phyloP scores from a whole-genome alignment of 371 early-diverging fungal species.

The Actinomucor elegans region DNA sequence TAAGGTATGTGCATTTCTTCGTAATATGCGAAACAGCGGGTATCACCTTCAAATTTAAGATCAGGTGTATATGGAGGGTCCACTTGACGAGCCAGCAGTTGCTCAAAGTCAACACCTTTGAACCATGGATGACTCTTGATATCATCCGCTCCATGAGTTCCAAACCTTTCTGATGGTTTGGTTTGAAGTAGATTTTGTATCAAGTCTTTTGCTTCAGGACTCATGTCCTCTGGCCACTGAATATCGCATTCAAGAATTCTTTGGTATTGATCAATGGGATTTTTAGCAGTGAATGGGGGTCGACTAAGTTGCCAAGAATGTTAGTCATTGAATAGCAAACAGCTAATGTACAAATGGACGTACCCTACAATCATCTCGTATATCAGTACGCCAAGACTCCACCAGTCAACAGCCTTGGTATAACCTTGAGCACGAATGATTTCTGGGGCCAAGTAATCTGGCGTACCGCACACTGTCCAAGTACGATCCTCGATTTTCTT shows the following conservation, averaged over 20 bases:
- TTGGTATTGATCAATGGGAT: slow-evolving; percentile 88
- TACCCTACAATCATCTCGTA: slow-evolving; percentile 89
- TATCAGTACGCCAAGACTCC: slow-evolving; percentile 88
- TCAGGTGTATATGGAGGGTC: slow-evolving; percentile 70
- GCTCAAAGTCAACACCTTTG: slow-evolving; percentile 64
- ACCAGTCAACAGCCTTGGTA: slow-evolving; percentile 91
- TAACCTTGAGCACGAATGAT: slow-evolving; percentile 90
- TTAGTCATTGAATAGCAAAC: no score
- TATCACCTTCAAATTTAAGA: slow-evolving; percentile 52
- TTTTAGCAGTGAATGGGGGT: slow-evolving; percentile 93
- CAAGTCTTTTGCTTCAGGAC: slow-evolving; percentile 82
- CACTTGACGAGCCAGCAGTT: slow-evolving; percentile 49
- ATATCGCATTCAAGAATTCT: slow-evolving; percentile 82
- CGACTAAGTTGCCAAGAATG: no score
- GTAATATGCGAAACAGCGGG: slow-evolving; percentile 91
- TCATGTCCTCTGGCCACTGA: slow-evolving; percentile 79
- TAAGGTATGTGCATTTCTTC: slow-evolving; percentile 73
- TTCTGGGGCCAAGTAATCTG: slow-evolving; percentile 96
- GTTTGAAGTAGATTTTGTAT: slow-evolving; percentile 78
- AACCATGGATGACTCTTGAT: slow-evolving; percentile 78
- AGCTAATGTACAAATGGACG: neutral
- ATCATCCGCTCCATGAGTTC: slow-evolving; percentile 70
- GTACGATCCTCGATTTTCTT: slow-evolving; percentile 66
- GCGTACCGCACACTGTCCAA: slow-evolving; percentile 96
- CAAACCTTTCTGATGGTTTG: slow-evolving; percentile 85